Percentiles rank a stretch among this genome's conserved stretches.
phyloP scores from a whole-genome alignment of 108 stramenopile species.

The Discostella stelligeroides region DNA sequence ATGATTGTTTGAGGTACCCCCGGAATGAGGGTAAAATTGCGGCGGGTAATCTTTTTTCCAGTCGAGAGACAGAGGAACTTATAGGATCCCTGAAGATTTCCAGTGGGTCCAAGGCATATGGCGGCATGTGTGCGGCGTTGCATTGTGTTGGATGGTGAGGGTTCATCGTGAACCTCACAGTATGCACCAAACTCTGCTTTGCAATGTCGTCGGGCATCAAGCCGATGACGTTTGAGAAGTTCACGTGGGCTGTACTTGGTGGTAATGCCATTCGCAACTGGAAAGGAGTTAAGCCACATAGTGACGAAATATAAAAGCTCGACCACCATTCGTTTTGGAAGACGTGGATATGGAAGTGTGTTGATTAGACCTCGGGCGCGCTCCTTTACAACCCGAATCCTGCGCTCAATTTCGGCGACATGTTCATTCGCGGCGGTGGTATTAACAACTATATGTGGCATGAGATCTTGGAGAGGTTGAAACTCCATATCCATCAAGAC shows the following conservation, averaged over 20 bases:
- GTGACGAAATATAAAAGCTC: no score
- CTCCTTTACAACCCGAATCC: slow-evolving; percentile 18
- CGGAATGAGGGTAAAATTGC: neutral
- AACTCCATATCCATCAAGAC: no score
- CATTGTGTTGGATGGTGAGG: slow-evolving; percentile 17
- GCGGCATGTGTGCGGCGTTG: no score
- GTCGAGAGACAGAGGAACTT: slow-evolving; percentile 28
- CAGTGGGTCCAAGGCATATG: no score
- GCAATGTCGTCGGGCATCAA: slow-evolving; percentile 37
- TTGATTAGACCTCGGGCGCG: no score
- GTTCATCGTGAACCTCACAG: slow-evolving; percentile 29
- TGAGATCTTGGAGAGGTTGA: no score
- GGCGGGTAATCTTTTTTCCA: slow-evolving; percentile 12
- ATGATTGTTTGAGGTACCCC: no score
- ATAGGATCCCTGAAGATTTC: slow-evolving; percentile 40
- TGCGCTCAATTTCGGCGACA: no score
- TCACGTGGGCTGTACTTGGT: no score
- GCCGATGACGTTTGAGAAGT: no score
- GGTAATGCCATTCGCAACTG: slow-evolving; percentile 37
- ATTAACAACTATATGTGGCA: slow-evolving; percentile 8
- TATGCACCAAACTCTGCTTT: slow-evolving; percentile 26
- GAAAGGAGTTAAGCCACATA: neutral
- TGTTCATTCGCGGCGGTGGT: slow-evolving; percentile 30
- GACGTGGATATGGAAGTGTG: no score
- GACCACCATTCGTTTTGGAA: no score